Evolutionary conservation across 805 yeast genomes (phyloP), one percentile per base, ranked within the genome.

Genomic region (Grigorovia yakushimaensis): DNA sequence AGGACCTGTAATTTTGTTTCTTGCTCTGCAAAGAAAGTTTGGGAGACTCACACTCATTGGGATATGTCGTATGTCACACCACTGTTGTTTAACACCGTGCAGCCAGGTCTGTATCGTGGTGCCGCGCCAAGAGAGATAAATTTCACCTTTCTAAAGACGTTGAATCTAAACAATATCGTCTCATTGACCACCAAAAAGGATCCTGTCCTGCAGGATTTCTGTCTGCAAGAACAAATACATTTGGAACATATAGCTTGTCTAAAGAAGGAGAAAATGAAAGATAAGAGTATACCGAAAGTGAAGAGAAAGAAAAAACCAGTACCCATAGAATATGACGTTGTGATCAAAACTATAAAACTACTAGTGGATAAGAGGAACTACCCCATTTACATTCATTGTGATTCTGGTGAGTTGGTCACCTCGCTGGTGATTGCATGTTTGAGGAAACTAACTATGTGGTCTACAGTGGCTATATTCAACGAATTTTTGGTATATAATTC

Each of bases 331-430:
- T 78, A 79, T 54, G 73, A 77, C 13, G 76, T 79, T 1, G 84
- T 84, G 0, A 62, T 74, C 1, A 68, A 72, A 43, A 82, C 83
- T 1, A 64, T 91, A n/a, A 78, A 77, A 49, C 66, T 78, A 38
- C 68, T 88, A 49, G 69, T 83, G 13, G 79, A 83, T 57, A 68
- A 71, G 21, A 73, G 74, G 18, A 68, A 73, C 52, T 76, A 81
- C 10, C 96, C 97, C 0, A 69, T 84, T 1, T 89, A 84, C 60
- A 62, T 91, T 5, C 96, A 91, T 64, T 91, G 98, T 63, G 68
- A 81, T 22, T 89, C 88, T 59, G 98, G 97, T 0, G 88, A 95
- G 9, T 88, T 87, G 53, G 83, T 86, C 2, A 86, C 95, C 0
- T 78, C 91, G 21, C 69, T 93, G 42, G 79, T 87, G 1, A 76